Base-by-base conservation (phyloP, 176 grass and related monocot species). In the Panicum miliaceum region DNA sequence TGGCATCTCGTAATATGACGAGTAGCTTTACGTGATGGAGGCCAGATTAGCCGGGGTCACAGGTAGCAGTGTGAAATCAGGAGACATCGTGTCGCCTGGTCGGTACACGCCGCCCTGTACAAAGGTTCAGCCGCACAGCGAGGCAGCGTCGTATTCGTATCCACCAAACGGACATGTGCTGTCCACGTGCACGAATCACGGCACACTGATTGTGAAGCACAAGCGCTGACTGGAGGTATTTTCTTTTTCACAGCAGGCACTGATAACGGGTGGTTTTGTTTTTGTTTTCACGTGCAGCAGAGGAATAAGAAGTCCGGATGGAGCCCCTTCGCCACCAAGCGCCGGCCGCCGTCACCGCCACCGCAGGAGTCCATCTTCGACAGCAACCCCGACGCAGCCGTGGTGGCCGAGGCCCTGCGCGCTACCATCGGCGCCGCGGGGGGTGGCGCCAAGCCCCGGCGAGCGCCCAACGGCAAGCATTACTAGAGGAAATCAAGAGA, bases 281-380 rank as follows among this genome's bases (percentile, higher is more conserved):
- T 40, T 46, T 71, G 4, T 67, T 15, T 78, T 13, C 19, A 8
- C 73, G 72, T 68, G 79, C 79, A 84, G 77, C 88, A 79, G 82
- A 66, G 4, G 18, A 90, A 73, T 67, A 87, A 79, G 82, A 89
- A 84, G 72, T 90, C 88, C 3, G 73, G 87, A 59, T 92, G 87
- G 88, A 87, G 78, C 60, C 88, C 87, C 25, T 74, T 90, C 22
- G 85, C 87, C 20, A 82, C 85, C 43, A 87, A 61, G 53, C 91
- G 91, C 58, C 91, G 40, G 50, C 68, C 84, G 22, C 71, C 87
- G n/a, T 72, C 84, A 9, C 56, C 75, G 6, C 84, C 58, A 0
- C 57, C 51, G 29, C 81, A 82, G 68, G 81, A 84, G 19, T 14
- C 81, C 35, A 27, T 71, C 81, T 84, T 90, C 22, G 84, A 87